A percentile compares a stretch with the other conserved stretches of the same genome.
Evolutionary conservation across 805 yeast species (phyloP).

Genomic region (Kluyveromyces starmeri): DNA sequence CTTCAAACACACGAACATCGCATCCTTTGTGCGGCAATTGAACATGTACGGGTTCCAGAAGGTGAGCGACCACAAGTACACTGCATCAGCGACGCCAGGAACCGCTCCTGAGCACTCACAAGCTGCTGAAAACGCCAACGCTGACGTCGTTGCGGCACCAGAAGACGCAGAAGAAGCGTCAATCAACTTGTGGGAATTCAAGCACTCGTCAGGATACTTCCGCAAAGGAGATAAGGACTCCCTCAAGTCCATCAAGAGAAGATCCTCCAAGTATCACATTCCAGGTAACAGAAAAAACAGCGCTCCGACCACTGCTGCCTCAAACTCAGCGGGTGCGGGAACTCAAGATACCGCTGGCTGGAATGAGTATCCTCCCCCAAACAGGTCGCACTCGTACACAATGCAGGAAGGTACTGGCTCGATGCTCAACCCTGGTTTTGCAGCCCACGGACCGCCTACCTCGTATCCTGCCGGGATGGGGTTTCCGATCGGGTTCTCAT

Average conservation of each 20-base stretch:
- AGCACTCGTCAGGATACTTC: constrained; percentile 71
- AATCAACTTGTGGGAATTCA: constrained; percentile 68
- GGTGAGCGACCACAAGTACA: constrained; percentile 28
- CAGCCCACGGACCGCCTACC: not conserved
- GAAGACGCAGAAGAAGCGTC: constrained; percentile 9
- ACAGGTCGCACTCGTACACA: not conserved
- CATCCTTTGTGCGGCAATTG: constrained; percentile 68
- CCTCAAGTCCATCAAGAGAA: constrained; percentile 65
- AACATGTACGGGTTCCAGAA: constrained; percentile 85
- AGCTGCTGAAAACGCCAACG: constrained; percentile 6
- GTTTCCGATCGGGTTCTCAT: not conserved
- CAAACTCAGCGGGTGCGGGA: not conserved
- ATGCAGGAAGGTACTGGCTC: not conserved
- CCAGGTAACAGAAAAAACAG: constrained; percentile 12
- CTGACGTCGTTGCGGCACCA: no score
- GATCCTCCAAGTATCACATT: constrained; percentile 41
- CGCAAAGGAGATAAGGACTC: constrained; percentile 72
- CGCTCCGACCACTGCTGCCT: constrained; percentile 5
- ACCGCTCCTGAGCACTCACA: constrained; percentile 7
- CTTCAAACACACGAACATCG: constrained; percentile 75
- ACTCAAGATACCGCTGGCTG: constrained; percentile 1
- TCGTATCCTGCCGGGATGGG: not conserved
- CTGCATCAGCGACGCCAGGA: constrained; percentile 3
- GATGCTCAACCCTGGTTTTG: not conserved
- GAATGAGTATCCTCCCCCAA: constrained; percentile 3